These are phyloP conservation scores for Malus asiatica DNA, from an alignment of 306 rosid species.

Conservation along the genomic window DNA sequence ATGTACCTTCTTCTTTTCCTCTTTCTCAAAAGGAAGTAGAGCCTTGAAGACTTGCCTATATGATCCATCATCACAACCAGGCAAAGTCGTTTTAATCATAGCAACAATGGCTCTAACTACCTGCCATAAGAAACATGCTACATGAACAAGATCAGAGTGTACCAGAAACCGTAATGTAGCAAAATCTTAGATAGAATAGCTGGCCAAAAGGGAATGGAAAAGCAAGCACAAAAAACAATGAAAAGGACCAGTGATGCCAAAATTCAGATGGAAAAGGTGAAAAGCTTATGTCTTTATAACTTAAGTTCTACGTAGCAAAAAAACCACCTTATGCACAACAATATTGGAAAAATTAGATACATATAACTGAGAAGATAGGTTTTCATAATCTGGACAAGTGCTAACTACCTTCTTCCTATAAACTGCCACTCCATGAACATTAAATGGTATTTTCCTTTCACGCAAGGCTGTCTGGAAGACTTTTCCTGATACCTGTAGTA, in stretches of 20 bases:
- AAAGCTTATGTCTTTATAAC: background rate
- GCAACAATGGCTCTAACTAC: slow-evolving; percentile 77
- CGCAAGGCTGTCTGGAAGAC: slow-evolving; percentile 84
- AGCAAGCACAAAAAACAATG: background rate
- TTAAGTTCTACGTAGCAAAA: background rate
- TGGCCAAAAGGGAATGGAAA: background rate
- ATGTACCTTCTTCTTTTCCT: slow-evolving; percentile 67
- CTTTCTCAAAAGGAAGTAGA: slow-evolving; percentile 77
- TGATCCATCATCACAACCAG: slow-evolving; percentile 67
- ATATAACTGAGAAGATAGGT: background rate
- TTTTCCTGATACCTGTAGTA: slow-evolving; percentile 69
- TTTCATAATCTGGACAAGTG: slow-evolving; percentile 4
- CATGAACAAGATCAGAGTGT: slow-evolving; percentile 3
- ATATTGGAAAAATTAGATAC: background rate
- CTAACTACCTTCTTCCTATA: slow-evolving; percentile 75
- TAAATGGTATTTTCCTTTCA: slow-evolving; percentile 89
- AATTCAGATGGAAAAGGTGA: background rate
- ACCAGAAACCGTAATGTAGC: background rate
- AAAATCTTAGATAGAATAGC: background rate
- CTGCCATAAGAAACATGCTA: slow-evolving; percentile 33
- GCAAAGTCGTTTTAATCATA: slow-evolving; percentile 66
- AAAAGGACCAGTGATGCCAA: background rate
- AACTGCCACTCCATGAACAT: slow-evolving; percentile 85
- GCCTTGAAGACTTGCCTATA: slow-evolving; percentile 80
- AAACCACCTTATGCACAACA: background rate